Base-by-base conservation (phyloP, 179 eudicot genomes). In the Beta corolliflora region DNA sequence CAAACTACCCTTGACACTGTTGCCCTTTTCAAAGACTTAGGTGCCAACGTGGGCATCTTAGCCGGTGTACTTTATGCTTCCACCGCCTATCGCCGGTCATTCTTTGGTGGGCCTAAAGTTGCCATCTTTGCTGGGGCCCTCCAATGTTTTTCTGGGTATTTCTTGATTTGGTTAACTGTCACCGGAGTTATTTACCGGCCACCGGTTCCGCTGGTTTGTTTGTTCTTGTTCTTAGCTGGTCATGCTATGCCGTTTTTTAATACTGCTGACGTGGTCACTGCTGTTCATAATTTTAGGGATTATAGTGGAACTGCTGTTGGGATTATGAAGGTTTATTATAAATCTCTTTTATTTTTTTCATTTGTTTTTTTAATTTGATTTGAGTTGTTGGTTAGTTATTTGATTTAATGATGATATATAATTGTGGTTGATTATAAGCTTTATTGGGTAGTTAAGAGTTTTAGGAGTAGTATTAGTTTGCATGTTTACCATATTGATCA, bases 221-320 rank as follows among this genome's bases (percentile, higher is more conserved):
- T 92, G 45, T 94, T 87, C 78, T 86, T 95, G 92, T 76, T 92
- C 55, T 5, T 94, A 71, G 95, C 97, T 53, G 95, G 94, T 8
- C 94, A 95, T 59, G 89, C 93, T 21, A 80, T 81, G 89, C 91
- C 94, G 3, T 95, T 93, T 81, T 88, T 92, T 64, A 95, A 95
- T 59, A 95, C 98, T 11, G 94, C 94, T 0, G 86, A 91, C 86
- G 98, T 93, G 36, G 98, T 95, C n/a, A 93, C 98, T 7, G 93
- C 91, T 7, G 98, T 95, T 64, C 79, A 86, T 56, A 95, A 93
- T 77, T 95, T 95, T 67, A 83, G 89, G 67, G 87, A 83, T 78
- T 90, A 91, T 59, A 87, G 92, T 9, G 98, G 98, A 76, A 93
- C 98, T 66, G 89, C 89, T 53, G 92, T 95, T 66, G 98, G 98